Percentiles rank a stretch among this genome's conserved stretches.
Conservation (phyloP, 1,284 basidiomycete genomes). For the Puccinia polysora region DNA sequence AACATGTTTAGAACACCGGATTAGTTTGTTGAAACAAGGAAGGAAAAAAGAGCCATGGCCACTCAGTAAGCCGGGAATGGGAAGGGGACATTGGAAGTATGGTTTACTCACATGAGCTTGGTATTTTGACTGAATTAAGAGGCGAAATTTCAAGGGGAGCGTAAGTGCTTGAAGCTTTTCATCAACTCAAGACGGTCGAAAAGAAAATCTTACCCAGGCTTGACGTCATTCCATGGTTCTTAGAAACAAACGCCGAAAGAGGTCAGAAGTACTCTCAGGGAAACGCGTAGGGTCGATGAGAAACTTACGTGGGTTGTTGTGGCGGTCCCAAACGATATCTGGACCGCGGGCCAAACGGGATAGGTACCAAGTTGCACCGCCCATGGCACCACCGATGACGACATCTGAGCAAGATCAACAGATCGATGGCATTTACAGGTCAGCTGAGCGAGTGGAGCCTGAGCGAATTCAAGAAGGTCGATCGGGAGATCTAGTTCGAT, state of each 20-base stretch:
- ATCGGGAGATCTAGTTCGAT: too few relatives aligned
- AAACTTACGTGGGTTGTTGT: constrained; percentile 34
- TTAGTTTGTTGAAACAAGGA: neutral
- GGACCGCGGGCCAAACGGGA: constrained; percentile 28
- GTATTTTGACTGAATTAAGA: constrained; percentile 29
- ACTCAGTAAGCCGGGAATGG: neutral
- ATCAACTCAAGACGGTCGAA: too few relatives aligned
- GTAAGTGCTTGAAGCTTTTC: too few relatives aligned
- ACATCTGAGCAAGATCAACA: constrained; percentile 20
- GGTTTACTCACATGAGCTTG: constrained; percentile 35
- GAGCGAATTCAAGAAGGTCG: too few relatives aligned
- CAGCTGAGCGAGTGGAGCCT: too few relatives aligned
- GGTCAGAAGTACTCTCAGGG: neutral
- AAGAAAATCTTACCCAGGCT: constrained; percentile 19
- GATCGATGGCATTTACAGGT: too few relatives aligned
- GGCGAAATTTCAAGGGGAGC: neutral
- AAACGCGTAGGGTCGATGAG: neutral
- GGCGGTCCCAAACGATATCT: constrained; percentile 38
- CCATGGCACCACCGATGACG: constrained; percentile 30
- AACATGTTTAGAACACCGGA: too few relatives aligned
- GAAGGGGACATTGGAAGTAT: neutral
- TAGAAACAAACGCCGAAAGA: neutral
- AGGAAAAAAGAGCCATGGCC: neutral
- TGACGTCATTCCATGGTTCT: constrained; percentile 42
- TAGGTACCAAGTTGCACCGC: constrained; percentile 36